Conservation (phyloP, 176 grass and related monocot species). For the Oryza australiensis region DNA sequence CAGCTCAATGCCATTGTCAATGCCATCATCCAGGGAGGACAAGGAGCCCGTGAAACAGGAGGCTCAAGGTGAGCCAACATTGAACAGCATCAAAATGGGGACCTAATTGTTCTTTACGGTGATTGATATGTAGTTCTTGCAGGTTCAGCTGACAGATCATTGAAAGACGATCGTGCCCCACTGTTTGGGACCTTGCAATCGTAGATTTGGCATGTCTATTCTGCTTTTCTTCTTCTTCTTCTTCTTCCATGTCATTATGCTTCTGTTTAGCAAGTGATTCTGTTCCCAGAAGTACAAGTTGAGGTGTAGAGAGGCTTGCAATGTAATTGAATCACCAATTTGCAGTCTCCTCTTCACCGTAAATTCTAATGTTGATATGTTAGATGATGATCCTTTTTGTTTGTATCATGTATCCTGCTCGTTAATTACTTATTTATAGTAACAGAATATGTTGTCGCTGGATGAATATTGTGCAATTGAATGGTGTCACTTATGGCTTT, state of each 20-base stretch:
- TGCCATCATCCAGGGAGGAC: slow-evolving; percentile 33
- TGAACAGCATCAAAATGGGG: neutral
- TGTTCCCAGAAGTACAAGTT: neutral
- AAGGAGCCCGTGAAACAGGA: slow-evolving; percentile 33
- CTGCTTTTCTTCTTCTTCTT: neutral
- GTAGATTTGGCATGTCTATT: neutral
- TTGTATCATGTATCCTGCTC: slow-evolving; percentile 12
- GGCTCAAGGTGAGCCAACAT: slow-evolving; percentile 28
- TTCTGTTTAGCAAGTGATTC: slow-evolving; percentile 32
- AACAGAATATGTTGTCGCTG: neutral
- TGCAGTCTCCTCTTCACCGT: slow-evolving; percentile 14
- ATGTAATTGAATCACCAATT: slow-evolving; percentile 2
- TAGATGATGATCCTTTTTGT: slow-evolving; percentile 15
- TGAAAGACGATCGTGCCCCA: slow-evolving; percentile 12
- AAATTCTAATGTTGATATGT: slow-evolving; percentile 44
- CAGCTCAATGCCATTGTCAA: slow-evolving; percentile 34
- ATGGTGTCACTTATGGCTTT: neutral
- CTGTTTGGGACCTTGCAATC: slow-evolving; percentile 47
- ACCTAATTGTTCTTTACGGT: slow-evolving; percentile 8
- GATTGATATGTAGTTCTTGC: slow-evolving; percentile 14
- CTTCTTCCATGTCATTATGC: neutral
- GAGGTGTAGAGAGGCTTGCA: neutral
- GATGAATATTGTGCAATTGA: slow-evolving; percentile 4
- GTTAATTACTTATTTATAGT: slow-evolving; percentile 15
- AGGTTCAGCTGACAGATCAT: slow-evolving; percentile 10